Base-by-base conservation (phyloP, 805 yeast genomes). In the Candida orba region DNA sequence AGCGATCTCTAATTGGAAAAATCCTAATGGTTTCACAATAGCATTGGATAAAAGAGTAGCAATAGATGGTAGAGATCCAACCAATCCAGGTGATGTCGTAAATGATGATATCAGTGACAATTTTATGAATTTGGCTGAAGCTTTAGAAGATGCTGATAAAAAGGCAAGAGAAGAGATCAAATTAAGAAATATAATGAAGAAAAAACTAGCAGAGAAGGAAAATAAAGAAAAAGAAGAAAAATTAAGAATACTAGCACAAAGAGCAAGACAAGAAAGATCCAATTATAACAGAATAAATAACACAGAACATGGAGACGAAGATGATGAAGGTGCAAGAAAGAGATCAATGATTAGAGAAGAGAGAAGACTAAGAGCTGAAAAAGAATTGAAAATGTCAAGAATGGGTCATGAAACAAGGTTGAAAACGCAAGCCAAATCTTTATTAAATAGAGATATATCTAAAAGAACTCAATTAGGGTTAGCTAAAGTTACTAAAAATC, bases 1-100 rank as follows among this genome's bases (percentile, higher is more conserved):
- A 0, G 87, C 95, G 1, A 76, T 91, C 0, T 91, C 98, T 1
- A 88, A 87, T 60, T 93, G 98, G 97, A 90, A 89, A 62, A 93
- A 93, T 61, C 86, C 90, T 15, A 84, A 85, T 52, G 97, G 98
- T 1, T 87, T 79, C 58, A 79, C 95, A 1, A 81, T 90, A 37
- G 79, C 84, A 1, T 62, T 90, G 34, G 95, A 89, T 43, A 85
- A 84, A 55, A 69, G 97, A 46, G 67, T 86, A 43, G 72, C 78
- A 2, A 72, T 74, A 13, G 73, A 68, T 43, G 71, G 70, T 1
- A 64, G 70, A 3, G 63, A 60, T 27, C 62, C 56, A 10, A 29
- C 35, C 3, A 63, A 65, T 7, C 61, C 66, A 0, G 55, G 59
- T 31, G 64, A 61, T 13, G 62, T 59, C 0, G 63, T 52, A 15